Base-by-base conservation (phyloP, 2,329 filamentous ascomycete species). In the Ramularia collo-cygni region DNA sequence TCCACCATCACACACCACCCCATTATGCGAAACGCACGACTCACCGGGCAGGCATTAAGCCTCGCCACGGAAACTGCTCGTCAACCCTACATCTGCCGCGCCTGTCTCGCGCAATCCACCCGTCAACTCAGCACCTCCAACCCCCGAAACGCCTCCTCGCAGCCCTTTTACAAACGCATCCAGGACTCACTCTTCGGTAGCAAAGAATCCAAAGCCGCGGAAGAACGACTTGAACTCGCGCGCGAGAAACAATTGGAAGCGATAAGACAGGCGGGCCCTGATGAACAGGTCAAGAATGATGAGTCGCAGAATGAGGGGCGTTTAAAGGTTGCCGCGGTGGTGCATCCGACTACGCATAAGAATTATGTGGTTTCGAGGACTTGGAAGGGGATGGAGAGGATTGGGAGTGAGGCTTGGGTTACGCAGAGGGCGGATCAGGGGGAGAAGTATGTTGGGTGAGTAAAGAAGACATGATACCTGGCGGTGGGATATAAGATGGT, bases 321-420 rank as follows among this genome's bases (percentile, higher is more conserved):
- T 16, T 60, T 53, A 40, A 43, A 53, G 35, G 40, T 53, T 26
- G 56, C 56, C 6, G 42, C 44, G 8, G 16, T 52, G 4, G 40
- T 54, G 14, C 51, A 57, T 29, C 48, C 53, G 8, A 43, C 33
- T 3, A 40, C 45, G 12, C 43, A 52, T 27, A 51, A 52, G 34
- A 46, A 59, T 8, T 77, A 77, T 57, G 54, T 63, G 36, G 64
- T 64, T 13, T 68, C 74, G 17, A 57, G 56, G 24, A 69, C 62
- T 3, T 76, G 73, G 71, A 62, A 74, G 38, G 71, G 70, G 0
- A 57, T 83, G 43, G 66, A 73, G 48, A 63, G 61, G 35, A 65
- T 82, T 24, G 79, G 79, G 27, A 63, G 64, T 5, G 67, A 69
- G 43, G 54, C 68, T 38, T 69, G 65, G 65, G 52, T 60, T 24